These are phyloP conservation scores for Macadamia tetraphylla DNA, from an alignment of 164 flowering plant genomes.

Conservation along the genomic window DNA sequence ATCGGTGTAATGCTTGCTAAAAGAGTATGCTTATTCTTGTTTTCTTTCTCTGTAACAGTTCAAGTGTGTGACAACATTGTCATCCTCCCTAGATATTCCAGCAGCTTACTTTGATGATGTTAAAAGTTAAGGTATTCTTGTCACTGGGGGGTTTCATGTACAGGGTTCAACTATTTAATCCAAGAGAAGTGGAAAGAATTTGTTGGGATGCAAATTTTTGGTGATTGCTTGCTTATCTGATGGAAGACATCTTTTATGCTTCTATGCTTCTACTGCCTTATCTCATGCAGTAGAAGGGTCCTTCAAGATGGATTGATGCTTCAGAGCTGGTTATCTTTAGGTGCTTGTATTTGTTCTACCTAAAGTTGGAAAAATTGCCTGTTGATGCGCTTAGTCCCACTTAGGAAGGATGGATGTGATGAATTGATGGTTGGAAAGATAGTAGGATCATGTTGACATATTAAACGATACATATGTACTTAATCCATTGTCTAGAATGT, in stretches of 20 bases:
- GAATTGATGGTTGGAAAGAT: not conserved
- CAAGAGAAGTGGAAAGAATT: not conserved
- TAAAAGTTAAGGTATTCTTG: conserved; percentile 2
- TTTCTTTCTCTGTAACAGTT: conserved; percentile 29
- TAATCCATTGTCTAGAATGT: too few species aligned
- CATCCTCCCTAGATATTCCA: conserved; percentile 44
- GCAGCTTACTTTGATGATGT: conserved; percentile 36
- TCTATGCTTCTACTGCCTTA: not conserved
- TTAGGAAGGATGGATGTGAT: too few species aligned
- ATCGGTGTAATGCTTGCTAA: not conserved
- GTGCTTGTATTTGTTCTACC: not conserved
- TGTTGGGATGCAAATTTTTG: not conserved
- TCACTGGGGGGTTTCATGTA: conserved; percentile 1
- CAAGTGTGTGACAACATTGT: conserved; percentile 43
- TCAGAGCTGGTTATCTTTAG: not conserved
- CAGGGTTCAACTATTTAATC: not conserved
- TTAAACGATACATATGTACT: too few species aligned
- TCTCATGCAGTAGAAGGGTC: not conserved
- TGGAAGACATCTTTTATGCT: too few species aligned
- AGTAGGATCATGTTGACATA: not conserved
- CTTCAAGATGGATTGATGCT: not conserved
- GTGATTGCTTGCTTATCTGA: too few species aligned
- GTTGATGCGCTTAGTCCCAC: not conserved
- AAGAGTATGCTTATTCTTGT: not conserved
- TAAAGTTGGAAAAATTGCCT: not conserved